Evolutionary conservation across 495 filamentous ascomycete species (phyloP).

Genomic region (Penicilliopsis zonata): DNA sequence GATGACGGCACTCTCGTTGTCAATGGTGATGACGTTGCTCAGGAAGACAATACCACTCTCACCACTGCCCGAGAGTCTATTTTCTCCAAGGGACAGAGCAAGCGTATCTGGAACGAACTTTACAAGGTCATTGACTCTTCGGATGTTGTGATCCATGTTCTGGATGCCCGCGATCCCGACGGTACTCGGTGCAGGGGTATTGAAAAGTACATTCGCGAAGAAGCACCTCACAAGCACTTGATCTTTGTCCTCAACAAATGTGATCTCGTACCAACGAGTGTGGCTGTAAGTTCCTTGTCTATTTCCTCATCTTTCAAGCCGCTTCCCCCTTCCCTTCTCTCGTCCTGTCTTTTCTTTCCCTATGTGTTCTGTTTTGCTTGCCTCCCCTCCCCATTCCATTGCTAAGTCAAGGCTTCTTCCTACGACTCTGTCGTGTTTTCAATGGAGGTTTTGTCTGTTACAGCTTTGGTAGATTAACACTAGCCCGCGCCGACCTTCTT

Average conservation of each 20-base stretch:
- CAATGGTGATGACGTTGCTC: constrained; percentile 37
- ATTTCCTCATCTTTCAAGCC: constrained; percentile 4
- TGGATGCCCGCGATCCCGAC: constrained; percentile 84
- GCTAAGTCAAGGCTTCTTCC: constrained; percentile 94
- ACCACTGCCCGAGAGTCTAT: constrained; percentile 73
- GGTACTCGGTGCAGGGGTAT: constrained; percentile 81
- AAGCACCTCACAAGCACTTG: constrained; percentile 91
- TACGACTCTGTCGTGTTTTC: constrained; percentile 33
- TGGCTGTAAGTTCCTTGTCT: constrained; percentile 74
- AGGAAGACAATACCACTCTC: constrained; percentile 31
- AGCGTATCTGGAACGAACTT: constrained; percentile 97
- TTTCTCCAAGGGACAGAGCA: constrained; percentile 87
- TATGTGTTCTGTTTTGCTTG: constrained; percentile 7
- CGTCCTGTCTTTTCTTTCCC: constrained; percentile 6
- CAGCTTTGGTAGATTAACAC: constrained; percentile 89
- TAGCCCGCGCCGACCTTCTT: constrained; percentile 55
- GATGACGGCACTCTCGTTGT: constrained; percentile 54
- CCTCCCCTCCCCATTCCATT: constrained; percentile 39
- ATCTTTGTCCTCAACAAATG: constrained; percentile 93
- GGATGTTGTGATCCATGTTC: constrained; percentile 90
- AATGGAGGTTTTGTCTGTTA: constrained; percentile 88
- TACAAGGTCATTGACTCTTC: constrained; percentile 96
- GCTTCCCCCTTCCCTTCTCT: constrained; percentile 6
- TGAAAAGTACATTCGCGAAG: constrained; percentile 86
- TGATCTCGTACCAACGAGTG: constrained; percentile 83